Evolutionary conservation across 23 red algal genomes (phyloP), one percentile per base, ranked within the genome.

Genomic region (Gracilariopsis chorda): DNA sequence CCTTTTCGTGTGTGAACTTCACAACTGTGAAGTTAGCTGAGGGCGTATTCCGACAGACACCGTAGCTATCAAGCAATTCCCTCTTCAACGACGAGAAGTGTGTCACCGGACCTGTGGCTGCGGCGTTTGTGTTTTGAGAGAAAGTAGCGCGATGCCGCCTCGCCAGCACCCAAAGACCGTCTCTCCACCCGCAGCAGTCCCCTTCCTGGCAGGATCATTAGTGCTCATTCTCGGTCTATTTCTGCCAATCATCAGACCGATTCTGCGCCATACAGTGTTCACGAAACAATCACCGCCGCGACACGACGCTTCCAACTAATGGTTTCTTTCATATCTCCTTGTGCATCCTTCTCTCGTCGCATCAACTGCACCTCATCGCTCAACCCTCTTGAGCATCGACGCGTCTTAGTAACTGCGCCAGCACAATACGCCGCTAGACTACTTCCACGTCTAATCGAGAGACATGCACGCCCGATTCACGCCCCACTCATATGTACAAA

Each of bases 181-280:
- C 40, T 20, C 67, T 46, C 67, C 67, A 45, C 67, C 67, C 67
- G 19, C 67, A 45, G 23, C 47, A 12, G n/a, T 73, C 37, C 67
- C 67, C 67, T 73, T 73, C 20, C 37, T 73, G 2, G 67, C 67
- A 23, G 67, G 67, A 20, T 73, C 67, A 8, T 23, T 73, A 12
- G 67, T 73, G 67, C 67, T 73, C 17, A 25, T 73, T 73, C 19
- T 73, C 67, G 67, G 67, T 25, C 67, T 73, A 20, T 73, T 73
- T 25, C 67, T 73, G 20, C 67, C 67, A 7, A 28, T 73, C 39
- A 42, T 73, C 8, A 44, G 32, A 73, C 67, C 67, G 3, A 73
- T 73, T 46, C 67, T 73, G 20, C 67, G 67, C n/a, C 67, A 73
- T 42, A 42, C 47, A 0, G 40, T 73, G 20, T 73, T 73, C 67